Evolutionary conservation across 306 rosid genomes (phyloP), one percentile per base, ranked within the genome.

Genomic region (Trifolium fragiferum): DNA sequence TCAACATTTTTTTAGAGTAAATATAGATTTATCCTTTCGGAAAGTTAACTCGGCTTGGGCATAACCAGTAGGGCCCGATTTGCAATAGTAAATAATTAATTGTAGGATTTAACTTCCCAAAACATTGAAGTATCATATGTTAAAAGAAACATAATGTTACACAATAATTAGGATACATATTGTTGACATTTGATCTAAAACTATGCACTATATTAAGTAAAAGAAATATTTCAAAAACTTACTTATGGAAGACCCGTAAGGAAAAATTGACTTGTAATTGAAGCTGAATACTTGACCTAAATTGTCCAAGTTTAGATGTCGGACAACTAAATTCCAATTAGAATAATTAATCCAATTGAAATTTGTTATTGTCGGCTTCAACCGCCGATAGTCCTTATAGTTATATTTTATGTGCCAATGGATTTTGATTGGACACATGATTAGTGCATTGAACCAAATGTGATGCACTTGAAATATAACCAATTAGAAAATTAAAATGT

Each of bases 71-170:
- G 82, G 84, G 27, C 96, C 96, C 96, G 5, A 96, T 92, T 80
- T 89, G 84, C 85, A 80, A 76, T 64, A 93, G 97, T 8, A 93
- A 74, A 84, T 93, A 96, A 33, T 93, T 93, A 96, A 33, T 93
- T 88, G 82, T 86, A 93, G 86, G 86, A 91, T 84, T 85, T 88
- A 12, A 93, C 0, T 81, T 96, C 98, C 97, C 96, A 93, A 18
- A 93, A 86, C 89, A 93, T 76, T 55, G 86, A 93, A 37, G 97
- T 89, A 61, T 93, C 98, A 77, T 93, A 96, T 91, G 91, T 85
- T 33, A 33, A 33, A 33, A 33, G 38, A 33, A 33, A 33, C 38
- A 33, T 33, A 33, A 33, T 33, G 38, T 33, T 6, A 33, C 8
- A 33, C 38, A 33, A 33, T 33, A 0, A 33, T 33, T 33, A 33